These are phyloP conservation scores for Schizophyllum amplum DNA, from an alignment of 1,284 basidiomycete species.

Conservation along the genomic window DNA sequence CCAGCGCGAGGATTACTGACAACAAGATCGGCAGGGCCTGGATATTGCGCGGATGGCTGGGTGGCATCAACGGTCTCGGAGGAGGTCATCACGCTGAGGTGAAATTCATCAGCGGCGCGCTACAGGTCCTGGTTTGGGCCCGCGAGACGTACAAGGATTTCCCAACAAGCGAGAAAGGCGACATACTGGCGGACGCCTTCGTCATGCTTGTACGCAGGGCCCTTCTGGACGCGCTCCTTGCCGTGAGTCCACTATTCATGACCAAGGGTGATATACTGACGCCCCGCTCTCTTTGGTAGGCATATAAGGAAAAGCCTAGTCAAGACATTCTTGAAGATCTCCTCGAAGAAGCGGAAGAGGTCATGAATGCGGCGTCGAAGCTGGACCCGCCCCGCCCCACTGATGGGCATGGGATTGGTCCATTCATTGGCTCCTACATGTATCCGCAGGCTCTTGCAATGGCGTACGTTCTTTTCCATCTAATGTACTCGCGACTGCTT, in stretches of 20 bases:
- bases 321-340: not conserved
- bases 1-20: not conserved
- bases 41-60: not conserved
- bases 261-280: too few species aligned
- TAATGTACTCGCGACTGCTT: not conserved
- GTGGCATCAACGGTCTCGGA: not conserved
- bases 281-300: not conserved
- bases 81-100: conserved; percentile 13
- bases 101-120: conserved; percentile 21
- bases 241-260: too few species aligned
- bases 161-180: conserved; percentile 18
- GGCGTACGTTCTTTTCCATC: not conserved
- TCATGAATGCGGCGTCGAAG: not conserved
- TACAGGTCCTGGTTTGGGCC: conserved; percentile 34
- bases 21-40: not conserved
- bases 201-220: not conserved
- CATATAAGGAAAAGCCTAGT: not conserved
- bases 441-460: not conserved
- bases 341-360: not conserved
- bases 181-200: conserved; percentile 25
- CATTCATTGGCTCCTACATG: not conserved
- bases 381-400: not conserved
- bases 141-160: conserved; percentile 15
- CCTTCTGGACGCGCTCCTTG: not conserved
- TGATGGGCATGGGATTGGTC: not conserved